Conservation (phyloP, 2,329 filamentous ascomycete species). For the Aureobasidium subglaciale region DNA sequence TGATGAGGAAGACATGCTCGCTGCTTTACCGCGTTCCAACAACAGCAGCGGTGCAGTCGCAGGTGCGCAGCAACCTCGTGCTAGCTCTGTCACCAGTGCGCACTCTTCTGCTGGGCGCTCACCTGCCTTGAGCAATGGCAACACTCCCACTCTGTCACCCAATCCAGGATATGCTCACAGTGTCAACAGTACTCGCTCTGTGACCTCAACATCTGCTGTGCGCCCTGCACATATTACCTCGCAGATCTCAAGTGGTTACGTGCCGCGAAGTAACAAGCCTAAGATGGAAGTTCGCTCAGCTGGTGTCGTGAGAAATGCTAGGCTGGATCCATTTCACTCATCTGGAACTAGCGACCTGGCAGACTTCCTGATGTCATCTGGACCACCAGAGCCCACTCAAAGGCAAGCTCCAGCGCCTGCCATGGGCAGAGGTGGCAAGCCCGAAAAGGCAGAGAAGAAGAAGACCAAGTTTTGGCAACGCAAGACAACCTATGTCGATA, state of each 20-base stretch:
- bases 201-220: conserved; percentile 21
- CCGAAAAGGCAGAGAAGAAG: conserved; percentile 23
- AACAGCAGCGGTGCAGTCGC: conserved; percentile 21
- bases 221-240: conserved; percentile 14
- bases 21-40: conserved; percentile 35
- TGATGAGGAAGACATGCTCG: conserved; percentile 27
- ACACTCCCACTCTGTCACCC: neutral
- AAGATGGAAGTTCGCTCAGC: conserved; percentile 16
- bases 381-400: conserved; percentile 24
- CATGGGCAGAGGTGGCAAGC: neutral
- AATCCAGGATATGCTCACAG: conserved; percentile 14
- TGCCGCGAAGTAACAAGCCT: conserved; percentile 17
- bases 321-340: conserved; percentile 22
- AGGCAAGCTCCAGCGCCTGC: conserved; percentile 17
- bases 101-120: conserved; percentile 8
- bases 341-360: conserved; percentile 34
- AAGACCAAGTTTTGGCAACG: conserved; percentile 19
- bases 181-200: conserved; percentile 14
- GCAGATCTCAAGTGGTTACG: conserved; percentile 8
- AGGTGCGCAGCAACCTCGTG: neutral
- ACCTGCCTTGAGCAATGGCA: neutral
- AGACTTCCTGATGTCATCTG: conserved; percentile 37
- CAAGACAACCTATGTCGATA: conserved; percentile 21
- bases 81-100: neutral
- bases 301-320: conserved; percentile 23